A percentile compares a stretch with the other conserved stretches of the same genome.
Conservation (phyloP, 2,329 filamentous ascomycete species). For the Colletotrichum sp. region DNA sequence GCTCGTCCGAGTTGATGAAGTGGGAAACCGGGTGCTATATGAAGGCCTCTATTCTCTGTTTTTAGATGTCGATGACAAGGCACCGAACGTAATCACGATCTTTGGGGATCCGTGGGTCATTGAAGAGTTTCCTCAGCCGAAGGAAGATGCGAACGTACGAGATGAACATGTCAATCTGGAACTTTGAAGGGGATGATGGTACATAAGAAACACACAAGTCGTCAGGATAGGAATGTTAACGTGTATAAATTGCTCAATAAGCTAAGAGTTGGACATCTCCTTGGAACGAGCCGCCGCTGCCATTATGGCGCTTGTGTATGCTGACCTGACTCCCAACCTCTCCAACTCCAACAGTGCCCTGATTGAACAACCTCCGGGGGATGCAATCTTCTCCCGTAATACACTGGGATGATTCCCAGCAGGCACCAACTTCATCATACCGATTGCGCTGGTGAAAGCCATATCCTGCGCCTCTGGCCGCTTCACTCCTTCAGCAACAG, state of each 20-base stretch:
- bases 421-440: not conserved
- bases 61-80: constrained; percentile 40
- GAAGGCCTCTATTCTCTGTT: constrained; percentile 55
- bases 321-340: not conserved
- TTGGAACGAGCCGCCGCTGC: not conserved
- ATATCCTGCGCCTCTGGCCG: not conserved
- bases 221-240: not conserved
- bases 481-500: not conserved
- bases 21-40: constrained; percentile 57
- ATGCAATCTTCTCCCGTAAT: not conserved
- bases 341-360: not conserved
- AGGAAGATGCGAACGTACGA: not conserved
- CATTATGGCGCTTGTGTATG: not conserved
- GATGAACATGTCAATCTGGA: not conserved
- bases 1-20: constrained; percentile 53
- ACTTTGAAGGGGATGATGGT: not conserved
- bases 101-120: not conserved
- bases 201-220: not conserved
- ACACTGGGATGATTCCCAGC: not conserved
- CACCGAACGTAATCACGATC: not conserved
- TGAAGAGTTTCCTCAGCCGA: constrained; percentile 11
- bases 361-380: not conserved
- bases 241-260: not conserved
- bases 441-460: not conserved
- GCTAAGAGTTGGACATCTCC: not conserved